Evolutionary conservation across 192 early-diverging fungal genomes (phyloP).

Genomic region (Backusella liffmaniae): DNA sequence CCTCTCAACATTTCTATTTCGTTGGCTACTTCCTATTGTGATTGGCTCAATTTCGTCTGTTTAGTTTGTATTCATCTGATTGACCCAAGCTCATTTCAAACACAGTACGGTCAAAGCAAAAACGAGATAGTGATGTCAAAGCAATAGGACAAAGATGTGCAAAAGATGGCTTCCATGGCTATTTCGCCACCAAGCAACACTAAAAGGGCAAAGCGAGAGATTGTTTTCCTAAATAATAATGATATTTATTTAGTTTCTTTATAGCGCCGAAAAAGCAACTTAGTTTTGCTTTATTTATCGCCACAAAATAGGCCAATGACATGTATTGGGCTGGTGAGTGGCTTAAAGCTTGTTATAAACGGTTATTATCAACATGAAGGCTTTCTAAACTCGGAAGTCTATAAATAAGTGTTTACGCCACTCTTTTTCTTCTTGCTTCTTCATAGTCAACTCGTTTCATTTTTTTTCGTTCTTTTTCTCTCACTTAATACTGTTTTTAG

Average conservation of each 20-base stretch:
- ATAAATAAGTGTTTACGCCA: constrained; percentile 8
- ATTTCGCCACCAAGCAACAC: neutral
- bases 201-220: neutral
- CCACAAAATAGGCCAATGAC: constrained; percentile 5
- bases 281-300: constrained; percentile 8
- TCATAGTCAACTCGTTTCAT: neutral
- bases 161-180: neutral
- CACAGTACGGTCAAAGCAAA: neutral
- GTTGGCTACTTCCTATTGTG: neutral
- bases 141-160: neutral
- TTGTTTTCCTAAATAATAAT: neutral
- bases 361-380: neutral
- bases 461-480: neutral
- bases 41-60: neutral
- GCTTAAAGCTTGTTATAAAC: constrained; percentile 1
- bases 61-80: neutral
- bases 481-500: neutral
- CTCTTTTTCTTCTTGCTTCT: neutral
- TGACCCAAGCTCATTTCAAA: neutral
- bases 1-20: neutral
- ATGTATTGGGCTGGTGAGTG: constrained; percentile 6
- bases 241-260: neutral
- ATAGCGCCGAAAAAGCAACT: neutral
- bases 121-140: neutral
- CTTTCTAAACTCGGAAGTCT: neutral